phyloP scores from a whole-genome alignment of 108 stramenopile species.

The Pseudonitzschia delicatissima region DNA sequence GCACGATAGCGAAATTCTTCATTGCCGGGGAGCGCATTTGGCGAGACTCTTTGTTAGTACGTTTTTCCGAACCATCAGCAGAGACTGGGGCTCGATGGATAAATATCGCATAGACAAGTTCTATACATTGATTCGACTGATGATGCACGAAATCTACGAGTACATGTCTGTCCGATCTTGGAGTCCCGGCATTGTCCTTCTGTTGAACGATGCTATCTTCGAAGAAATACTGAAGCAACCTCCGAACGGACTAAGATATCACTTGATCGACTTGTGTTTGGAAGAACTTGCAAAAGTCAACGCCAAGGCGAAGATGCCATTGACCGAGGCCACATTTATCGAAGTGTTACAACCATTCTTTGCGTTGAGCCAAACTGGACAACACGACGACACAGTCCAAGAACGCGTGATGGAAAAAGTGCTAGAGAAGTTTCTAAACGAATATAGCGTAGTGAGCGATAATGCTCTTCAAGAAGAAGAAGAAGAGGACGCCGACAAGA shows the following conservation, averaged over 20 bases:
- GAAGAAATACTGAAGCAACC: constrained; percentile 76
- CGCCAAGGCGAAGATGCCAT: constrained; percentile 50
- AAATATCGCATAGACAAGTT: constrained; percentile 93
- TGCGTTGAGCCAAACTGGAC: constrained; percentile 62
- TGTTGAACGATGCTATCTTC: constrained; percentile 86
- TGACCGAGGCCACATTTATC: constrained; percentile 83
- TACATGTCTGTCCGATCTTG: constrained; percentile 85
- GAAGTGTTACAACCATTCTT: constrained; percentile 85
- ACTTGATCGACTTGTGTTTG: constrained; percentile 83
- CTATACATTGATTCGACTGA: constrained; percentile 79
- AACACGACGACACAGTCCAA: constrained; percentile 63
- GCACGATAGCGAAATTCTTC: constrained; percentile 34
- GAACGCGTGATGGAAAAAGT: constrained; percentile 76
- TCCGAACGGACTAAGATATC: constrained; percentile 86
- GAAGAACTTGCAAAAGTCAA: constrained; percentile 83
- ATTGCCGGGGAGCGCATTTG: constrained; percentile 86
- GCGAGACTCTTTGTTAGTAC: constrained; percentile 75
- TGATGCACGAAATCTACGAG: constrained; percentile 76
- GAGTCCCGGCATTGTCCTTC: constrained; percentile 78
- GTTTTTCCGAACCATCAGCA: constrained; percentile 76
- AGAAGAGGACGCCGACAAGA: constrained; percentile 30
- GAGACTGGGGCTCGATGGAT: constrained; percentile 93
- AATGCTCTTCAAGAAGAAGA: constrained; percentile 28
- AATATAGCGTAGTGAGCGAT: constrained; percentile 69
- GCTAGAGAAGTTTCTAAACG: constrained; percentile 68